Evolutionary conservation across 441 rosid species (phyloP).

Genomic region (Adansonia grandidieri): DNA sequence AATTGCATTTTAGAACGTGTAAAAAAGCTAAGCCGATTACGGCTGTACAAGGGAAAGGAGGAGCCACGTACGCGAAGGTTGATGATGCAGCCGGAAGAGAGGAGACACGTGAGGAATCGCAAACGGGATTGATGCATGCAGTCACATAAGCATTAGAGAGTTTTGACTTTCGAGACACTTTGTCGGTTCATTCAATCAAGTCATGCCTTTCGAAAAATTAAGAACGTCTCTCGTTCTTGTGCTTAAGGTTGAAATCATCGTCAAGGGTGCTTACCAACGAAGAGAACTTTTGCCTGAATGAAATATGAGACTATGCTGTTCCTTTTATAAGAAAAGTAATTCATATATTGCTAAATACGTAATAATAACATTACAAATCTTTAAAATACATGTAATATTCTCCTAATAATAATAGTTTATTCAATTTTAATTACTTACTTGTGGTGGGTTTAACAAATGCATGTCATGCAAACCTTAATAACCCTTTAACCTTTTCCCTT

Average conservation of each 20-base stretch:
- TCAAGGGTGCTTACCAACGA: background rate
- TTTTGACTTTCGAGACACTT: slow-evolving; percentile 17
- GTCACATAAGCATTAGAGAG: slow-evolving; percentile 3
- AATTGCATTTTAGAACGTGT: background rate
- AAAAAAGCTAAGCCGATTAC: background rate
- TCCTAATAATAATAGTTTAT: too few species aligned
- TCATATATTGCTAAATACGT: too few species aligned
- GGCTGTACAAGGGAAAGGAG: background rate
- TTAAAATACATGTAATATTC: too few species aligned
- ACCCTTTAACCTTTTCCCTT: too few species aligned
- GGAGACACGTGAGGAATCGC: slow-evolving; percentile 19
- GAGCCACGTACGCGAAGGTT: background rate
- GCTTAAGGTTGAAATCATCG: slow-evolving; percentile 1
- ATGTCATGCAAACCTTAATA: too few species aligned
- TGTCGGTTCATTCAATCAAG: slow-evolving; percentile 28
- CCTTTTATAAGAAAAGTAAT: too few species aligned
- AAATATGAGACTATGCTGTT: background rate
- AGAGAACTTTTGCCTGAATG: background rate
- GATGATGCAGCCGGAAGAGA: slow-evolving; percentile 5
- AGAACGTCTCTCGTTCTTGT: background rate
- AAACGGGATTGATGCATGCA: background rate
- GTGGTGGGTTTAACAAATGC: too few species aligned
- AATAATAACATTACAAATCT: too few species aligned
- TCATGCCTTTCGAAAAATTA: background rate
- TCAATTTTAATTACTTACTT: too few species aligned